Conservation (phyloP, 495 filamentous ascomycete species). For the Daldinia decipiens region DNA sequence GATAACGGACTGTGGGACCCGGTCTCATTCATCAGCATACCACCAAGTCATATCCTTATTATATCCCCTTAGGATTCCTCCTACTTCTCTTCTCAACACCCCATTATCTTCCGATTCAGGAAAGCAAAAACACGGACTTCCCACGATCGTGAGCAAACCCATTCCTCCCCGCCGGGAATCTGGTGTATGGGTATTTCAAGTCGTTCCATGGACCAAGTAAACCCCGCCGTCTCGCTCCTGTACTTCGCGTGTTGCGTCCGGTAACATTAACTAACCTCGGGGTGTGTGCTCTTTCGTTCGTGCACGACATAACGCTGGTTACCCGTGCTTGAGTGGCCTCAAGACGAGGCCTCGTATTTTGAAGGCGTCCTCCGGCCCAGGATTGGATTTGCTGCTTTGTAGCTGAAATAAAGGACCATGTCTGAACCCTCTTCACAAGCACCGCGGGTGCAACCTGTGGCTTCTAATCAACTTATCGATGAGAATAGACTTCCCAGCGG, state of each 20-base stretch:
- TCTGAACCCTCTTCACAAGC: constrained; percentile 42
- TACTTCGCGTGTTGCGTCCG: constrained; percentile 42
- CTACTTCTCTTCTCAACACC: constrained; percentile 17
- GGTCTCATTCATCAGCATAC: constrained; percentile 33
- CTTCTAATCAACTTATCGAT: constrained; percentile 41
- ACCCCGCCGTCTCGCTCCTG: constrained; percentile 33
- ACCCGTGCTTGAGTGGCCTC: constrained; percentile 27
- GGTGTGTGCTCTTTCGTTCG: constrained; percentile 26
- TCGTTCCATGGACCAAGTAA: constrained; percentile 49
- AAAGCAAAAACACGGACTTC: constrained; percentile 15
- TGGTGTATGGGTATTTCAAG: constrained; percentile 35
- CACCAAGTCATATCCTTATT: constrained; percentile 30
- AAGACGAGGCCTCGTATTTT: constrained; percentile 23
- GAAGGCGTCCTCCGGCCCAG: constrained; percentile 30
- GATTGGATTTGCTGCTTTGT: constrained; percentile 47
- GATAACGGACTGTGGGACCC: constrained; percentile 40
- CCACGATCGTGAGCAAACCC: constrained; percentile 28
- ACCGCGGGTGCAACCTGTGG: constrained; percentile 36
- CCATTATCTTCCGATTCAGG: constrained; percentile 9
- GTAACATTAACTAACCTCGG: constrained; percentile 43
- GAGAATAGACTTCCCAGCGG: constrained; percentile 61
- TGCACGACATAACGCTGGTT: constrained; percentile 23
- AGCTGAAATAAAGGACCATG: constrained; percentile 30
- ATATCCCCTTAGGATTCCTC: constrained; percentile 31
- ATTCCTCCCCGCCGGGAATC: constrained; percentile 6